Conservation (phyloP, 192 early-diverging fungal species). For the Umbelopsis sp. region DNA sequence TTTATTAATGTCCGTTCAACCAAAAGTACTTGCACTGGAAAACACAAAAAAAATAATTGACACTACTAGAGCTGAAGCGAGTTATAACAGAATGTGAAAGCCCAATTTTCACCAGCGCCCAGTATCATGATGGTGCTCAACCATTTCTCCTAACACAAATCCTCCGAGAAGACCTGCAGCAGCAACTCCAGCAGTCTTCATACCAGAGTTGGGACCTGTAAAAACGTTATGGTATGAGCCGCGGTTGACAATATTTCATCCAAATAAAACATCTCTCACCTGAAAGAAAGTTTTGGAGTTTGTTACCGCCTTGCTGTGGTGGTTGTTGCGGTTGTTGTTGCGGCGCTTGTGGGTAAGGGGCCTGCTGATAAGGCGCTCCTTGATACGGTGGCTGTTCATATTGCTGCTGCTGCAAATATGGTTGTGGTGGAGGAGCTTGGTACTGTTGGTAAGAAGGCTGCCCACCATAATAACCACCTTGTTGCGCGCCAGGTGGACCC, state of each 20-base stretch:
- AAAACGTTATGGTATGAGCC: too few relatives aligned
- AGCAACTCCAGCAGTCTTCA: conserved; percentile 1
- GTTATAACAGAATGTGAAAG: neutral
- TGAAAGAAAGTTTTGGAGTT: neutral
- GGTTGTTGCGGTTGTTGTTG: neutral
- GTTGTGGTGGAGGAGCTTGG: neutral
- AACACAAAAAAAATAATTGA: too few relatives aligned
- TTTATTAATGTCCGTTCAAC: too few relatives aligned
- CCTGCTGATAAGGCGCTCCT: conserved; percentile 7
- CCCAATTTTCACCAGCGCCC: neutral
- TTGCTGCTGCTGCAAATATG: neutral
- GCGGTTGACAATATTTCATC: neutral
- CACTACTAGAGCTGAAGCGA: too few relatives aligned
- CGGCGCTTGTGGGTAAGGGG: conserved; percentile 16
- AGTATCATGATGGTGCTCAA: conserved; percentile 12
- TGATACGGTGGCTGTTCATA: neutral
- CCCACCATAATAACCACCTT: neutral
- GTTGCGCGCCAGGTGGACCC: neutral
- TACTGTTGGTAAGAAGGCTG: neutral
- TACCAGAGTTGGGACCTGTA: neutral
- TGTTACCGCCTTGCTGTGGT: conserved; percentile 3
- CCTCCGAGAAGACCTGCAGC: neutral
- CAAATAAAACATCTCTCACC: neutral
- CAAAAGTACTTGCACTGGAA: too few relatives aligned
- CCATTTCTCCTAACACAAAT: neutral